These are phyloP conservation scores for Aphanocladium album DNA, from an alignment of 2,329 filamentous ascomycete species.

Conservation along the genomic window DNA sequence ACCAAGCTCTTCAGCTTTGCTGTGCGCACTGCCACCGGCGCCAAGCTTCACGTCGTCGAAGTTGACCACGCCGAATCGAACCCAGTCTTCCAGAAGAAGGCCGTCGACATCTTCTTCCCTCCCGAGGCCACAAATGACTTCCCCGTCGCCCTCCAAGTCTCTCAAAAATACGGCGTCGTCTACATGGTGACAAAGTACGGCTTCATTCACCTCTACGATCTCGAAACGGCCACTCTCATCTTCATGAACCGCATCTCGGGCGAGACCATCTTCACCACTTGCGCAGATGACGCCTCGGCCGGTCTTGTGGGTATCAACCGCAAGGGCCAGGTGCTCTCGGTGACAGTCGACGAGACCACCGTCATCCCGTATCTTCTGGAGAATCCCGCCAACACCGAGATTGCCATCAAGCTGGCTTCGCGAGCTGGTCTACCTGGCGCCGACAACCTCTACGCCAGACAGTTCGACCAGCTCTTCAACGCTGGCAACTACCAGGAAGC, in stretches of 20 bases:
- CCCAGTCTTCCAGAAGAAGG: slow-evolving; percentile 87
- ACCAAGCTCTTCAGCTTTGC: slow-evolving; percentile 97
- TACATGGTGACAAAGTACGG: slow-evolving; percentile 98
- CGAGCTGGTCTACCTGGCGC: slow-evolving; percentile 90
- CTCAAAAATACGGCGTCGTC: slow-evolving; percentile 91
- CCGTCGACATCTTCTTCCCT: slow-evolving; percentile 96
- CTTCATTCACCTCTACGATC: slow-evolving; percentile 97
- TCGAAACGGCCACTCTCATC: slow-evolving; percentile 91
- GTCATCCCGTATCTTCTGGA: slow-evolving; percentile 93
- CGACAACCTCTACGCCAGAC: slow-evolving; percentile 85
- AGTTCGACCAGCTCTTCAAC: slow-evolving; percentile 83
- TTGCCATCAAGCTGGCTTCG: slow-evolving; percentile 94
- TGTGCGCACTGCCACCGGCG: slow-evolving; percentile 80
- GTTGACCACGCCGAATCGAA: slow-evolving; percentile 91
- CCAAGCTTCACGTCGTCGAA: slow-evolving; percentile 96
- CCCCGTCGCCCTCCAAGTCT: slow-evolving; percentile 96
- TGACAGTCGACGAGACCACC: slow-evolving; percentile 85
- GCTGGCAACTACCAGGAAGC: slow-evolving; percentile 80
- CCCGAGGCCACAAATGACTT: slow-evolving; percentile 95
- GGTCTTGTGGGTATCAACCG: slow-evolving; percentile 95
- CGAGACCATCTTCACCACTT: slow-evolving; percentile 97
- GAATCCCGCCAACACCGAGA: slow-evolving; percentile 87
- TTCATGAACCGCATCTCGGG: slow-evolving; percentile 99
- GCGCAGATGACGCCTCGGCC: slow-evolving; percentile 73
- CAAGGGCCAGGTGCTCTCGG: slow-evolving; percentile 92